phyloP scores from a whole-genome alignment of 108 stramenopile species.

The Stephanodiscus minutulus region DNA sequence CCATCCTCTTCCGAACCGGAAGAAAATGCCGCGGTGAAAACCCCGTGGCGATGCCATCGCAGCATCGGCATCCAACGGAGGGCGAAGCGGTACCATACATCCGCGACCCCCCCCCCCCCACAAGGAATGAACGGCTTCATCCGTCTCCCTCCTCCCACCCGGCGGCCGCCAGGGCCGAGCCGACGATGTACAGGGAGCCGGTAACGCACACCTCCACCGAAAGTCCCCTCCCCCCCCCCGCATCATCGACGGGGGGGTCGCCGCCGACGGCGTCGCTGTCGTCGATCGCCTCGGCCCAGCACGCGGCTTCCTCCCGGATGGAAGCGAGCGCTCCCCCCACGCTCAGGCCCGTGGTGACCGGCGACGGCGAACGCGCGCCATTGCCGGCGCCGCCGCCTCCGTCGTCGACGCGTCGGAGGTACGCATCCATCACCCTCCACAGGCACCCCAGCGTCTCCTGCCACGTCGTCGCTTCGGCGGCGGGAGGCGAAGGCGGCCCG shows the following conservation, averaged over 20 bases:
- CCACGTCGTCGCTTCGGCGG: slow-evolving; percentile 33
- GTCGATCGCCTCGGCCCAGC: slow-evolving; percentile 11
- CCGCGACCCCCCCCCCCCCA: no score
- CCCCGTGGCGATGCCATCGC: no score
- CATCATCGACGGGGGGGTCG: neutral
- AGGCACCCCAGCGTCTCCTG: slow-evolving; percentile 40
- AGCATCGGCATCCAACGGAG: no score
- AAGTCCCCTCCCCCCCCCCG: neutral
- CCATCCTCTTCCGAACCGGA: no score
- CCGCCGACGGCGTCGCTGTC: slow-evolving; percentile 8
- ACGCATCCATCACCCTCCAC: slow-evolving; percentile 26
- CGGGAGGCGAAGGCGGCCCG: neutral
- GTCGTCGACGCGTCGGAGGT: neutral
- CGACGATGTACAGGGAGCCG: slow-evolving; percentile 83
- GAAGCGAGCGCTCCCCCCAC: slow-evolving; percentile 59
- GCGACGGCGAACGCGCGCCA: neutral
- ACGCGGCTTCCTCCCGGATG: slow-evolving; percentile 31
- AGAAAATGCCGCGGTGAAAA: no score
- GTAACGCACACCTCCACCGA: slow-evolving; percentile 66
- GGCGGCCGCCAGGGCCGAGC: slow-evolving; percentile 57
- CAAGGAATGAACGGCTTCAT: no score
- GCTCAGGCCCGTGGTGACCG: slow-evolving; percentile 44
- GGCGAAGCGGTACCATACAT: no score
- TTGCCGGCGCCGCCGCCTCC: neutral
- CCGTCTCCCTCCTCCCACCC: slow-evolving; percentile 53